phyloP scores from a whole-genome alignment of 306 rosid species.

The Dicorynia guianensis region DNA sequence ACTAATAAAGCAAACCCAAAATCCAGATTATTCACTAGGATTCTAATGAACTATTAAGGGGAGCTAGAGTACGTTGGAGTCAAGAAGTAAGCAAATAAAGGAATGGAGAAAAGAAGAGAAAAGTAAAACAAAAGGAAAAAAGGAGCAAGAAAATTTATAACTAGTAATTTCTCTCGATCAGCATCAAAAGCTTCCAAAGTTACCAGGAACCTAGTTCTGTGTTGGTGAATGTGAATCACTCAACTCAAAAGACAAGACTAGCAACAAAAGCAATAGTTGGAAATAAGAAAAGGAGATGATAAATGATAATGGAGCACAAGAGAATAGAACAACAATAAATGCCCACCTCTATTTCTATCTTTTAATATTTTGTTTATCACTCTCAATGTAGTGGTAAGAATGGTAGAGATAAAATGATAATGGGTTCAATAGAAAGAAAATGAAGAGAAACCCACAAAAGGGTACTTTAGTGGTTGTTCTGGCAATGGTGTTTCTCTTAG shows the following conservation, averaged over 20 bases:
- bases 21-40: too few relatives aligned
- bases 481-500: too few relatives aligned
- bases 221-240: constrained; percentile 43
- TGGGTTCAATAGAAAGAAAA: too few relatives aligned
- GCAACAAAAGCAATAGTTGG: constrained; percentile 43
- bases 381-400: too few relatives aligned
- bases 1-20: too few relatives aligned
- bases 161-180: not conserved
- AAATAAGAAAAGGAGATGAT: not conserved
- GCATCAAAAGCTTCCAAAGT: constrained; percentile 28
- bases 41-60: constrained; percentile 26
- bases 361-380: too few relatives aligned
- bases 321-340: too few relatives aligned
- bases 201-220: constrained; percentile 29
- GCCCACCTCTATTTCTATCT: too few relatives aligned
- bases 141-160: constrained; percentile 5
- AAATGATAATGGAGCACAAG: too few relatives aligned
- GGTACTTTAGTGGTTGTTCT: too few relatives aligned
- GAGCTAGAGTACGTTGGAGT: constrained; percentile 26
- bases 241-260: constrained; percentile 39
- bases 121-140: not conserved
- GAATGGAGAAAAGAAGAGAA: not conserved
- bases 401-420: too few relatives aligned
- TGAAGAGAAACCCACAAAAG: too few relatives aligned
- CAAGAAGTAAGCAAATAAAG: not conserved